Conservation (phyloP, 2,329 filamentous ascomycete genomes). For the Chaetothyriales sp. region DNA sequence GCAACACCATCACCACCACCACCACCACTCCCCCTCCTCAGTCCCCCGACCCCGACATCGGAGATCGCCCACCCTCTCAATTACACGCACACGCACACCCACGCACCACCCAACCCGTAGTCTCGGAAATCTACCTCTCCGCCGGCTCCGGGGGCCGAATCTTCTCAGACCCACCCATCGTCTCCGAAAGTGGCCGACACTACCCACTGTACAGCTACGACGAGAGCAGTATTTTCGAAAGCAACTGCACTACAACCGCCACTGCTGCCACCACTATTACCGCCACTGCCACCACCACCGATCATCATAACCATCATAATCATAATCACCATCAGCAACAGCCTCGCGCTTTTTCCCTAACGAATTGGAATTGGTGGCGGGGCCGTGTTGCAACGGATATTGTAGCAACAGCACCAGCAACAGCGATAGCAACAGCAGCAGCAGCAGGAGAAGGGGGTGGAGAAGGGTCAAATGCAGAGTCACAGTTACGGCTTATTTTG, state of each 20-base stretch:
- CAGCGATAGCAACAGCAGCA: background rate
- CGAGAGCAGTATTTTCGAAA: constrained; percentile 12
- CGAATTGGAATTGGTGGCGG: background rate
- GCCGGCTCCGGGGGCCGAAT: constrained; percentile 13
- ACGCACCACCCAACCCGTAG: constrained; percentile 10
- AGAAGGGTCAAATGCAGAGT: background rate
- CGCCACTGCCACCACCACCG: background rate
- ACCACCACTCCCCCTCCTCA: background rate
- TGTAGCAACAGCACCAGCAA: background rate
- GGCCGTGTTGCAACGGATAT: background rate
- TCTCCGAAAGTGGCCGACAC: constrained; percentile 12
- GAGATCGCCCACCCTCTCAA: background rate
- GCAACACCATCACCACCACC: constrained; percentile 4
- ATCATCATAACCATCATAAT: background rate
- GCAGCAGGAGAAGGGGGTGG: background rate
- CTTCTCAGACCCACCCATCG: constrained; percentile 9
- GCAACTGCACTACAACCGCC: background rate
- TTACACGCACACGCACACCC: background rate
- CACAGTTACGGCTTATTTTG: background rate
- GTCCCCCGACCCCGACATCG: background rate
- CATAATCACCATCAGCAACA: background rate
- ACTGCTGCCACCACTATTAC: constrained; percentile 1
- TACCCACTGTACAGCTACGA: constrained; percentile 16
- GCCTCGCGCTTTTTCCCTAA: background rate
- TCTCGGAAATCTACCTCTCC: constrained; percentile 17